Evolutionary conservation across 192 early-diverging fungal genomes (phyloP).

Genomic region (Coemansia erecta): DNA sequence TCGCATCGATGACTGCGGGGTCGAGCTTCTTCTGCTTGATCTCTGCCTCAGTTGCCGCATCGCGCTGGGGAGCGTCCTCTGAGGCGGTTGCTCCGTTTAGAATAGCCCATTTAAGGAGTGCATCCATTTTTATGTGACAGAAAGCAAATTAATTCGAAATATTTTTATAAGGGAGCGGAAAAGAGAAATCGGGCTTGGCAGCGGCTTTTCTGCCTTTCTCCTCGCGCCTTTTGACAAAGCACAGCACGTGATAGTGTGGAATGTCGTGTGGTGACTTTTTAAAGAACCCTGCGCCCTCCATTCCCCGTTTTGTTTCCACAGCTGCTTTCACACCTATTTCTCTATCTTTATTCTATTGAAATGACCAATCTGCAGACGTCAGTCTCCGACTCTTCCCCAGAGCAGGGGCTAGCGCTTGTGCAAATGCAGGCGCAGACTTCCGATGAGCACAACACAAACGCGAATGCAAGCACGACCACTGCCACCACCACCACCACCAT

Average conservation of each 20-base stretch:
- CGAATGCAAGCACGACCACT: not conserved
- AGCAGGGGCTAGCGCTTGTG: not conserved
- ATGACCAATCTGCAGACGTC: constrained; percentile 13
- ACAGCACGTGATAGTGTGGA: too few relatives aligned
- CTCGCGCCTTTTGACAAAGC: too few relatives aligned
- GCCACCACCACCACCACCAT: constrained; percentile 24
- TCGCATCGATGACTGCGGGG: constrained; percentile 85
- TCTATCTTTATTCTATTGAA: constrained; percentile 2
- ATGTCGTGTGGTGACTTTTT: too few relatives aligned
- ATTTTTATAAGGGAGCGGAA: not conserved
- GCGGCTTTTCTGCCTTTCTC: not conserved
- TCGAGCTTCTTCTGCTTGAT: constrained; percentile 57
- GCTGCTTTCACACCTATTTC: constrained; percentile 1
- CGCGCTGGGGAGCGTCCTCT: constrained; percentile 62
- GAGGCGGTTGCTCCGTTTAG: constrained; percentile 70
- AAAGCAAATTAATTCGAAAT: not conserved
- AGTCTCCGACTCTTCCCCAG: not conserved
- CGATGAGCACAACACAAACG: constrained; percentile 1
- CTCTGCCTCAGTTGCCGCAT: constrained; percentile 14
- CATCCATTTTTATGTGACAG: constrained; percentile 48
- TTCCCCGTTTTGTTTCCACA: not conserved
- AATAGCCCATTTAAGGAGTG: constrained; percentile 83
- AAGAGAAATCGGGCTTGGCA: not conserved
- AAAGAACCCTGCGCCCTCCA: too few relatives aligned
- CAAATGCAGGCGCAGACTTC: not conserved